Evolutionary conservation across 2,329 filamentous ascomycete genomes (phyloP).

Genomic region (Lecanicillium sp.): DNA sequence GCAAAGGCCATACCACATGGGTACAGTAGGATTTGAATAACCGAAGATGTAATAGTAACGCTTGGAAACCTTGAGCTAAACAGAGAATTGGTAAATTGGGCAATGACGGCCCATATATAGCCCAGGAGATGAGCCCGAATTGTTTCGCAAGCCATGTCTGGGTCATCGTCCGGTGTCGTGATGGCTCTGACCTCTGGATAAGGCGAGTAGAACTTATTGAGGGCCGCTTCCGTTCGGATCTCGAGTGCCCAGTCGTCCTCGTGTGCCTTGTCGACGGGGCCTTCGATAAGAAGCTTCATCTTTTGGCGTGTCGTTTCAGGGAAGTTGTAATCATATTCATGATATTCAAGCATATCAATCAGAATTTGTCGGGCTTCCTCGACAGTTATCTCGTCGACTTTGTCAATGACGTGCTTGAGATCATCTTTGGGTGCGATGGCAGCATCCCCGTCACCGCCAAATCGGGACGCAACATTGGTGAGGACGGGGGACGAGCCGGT

Average conservation of each 20-base stretch:
- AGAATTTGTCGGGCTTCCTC: conserved; percentile 17
- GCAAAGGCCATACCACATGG: background rate
- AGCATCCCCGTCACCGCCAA: conserved; percentile 9
- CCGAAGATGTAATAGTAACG: background rate
- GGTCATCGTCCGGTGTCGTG: background rate
- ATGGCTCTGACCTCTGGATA: background rate
- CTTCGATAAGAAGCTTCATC: conserved; percentile 15
- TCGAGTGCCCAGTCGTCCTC: background rate
- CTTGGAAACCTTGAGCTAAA: background rate
- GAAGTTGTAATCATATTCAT: conserved; percentile 22
- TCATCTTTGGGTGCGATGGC: conserved; percentile 19
- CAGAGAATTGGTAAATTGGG: background rate
- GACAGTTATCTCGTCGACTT: conserved; percentile 17
- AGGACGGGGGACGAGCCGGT: background rate
- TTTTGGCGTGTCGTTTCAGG: conserved; percentile 16
- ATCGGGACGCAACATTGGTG: background rate
- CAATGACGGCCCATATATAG: background rate
- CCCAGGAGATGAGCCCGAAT: background rate
- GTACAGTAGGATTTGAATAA: background rate
- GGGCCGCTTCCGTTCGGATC: background rate
- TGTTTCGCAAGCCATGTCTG: background rate
- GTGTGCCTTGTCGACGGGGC: conserved; percentile 15
- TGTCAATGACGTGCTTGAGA: conserved; percentile 19
- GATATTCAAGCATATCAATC: conserved; percentile 15
- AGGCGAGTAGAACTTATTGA: background rate